Evolutionary conservation across 169 alveolate genomes (phyloP).

Genomic region (Plasmodium blacklocki): DNA sequence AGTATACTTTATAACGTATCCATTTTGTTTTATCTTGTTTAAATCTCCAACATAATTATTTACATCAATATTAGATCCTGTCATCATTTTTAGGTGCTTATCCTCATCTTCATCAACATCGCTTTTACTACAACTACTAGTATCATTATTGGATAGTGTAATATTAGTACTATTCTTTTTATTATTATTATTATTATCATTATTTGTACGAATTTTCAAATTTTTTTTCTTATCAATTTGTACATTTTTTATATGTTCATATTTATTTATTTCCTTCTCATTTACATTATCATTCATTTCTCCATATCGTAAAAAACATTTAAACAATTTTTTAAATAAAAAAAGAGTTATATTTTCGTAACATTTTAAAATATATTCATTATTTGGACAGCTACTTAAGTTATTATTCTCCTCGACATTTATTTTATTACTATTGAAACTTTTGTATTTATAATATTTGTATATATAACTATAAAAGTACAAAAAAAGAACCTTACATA

Average conservation of each 20-base stretch:
- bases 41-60: neutral
- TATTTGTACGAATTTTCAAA: neutral
- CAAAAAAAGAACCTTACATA: slow-evolving; percentile 39
- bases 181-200: neutral
- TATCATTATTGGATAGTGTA: neutral
- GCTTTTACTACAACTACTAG: neutral
- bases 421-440: too few species aligned
- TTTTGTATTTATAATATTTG: slow-evolving; percentile 28
- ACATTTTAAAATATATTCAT: slow-evolving; percentile 22
- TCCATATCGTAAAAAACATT: slow-evolving; percentile 12
- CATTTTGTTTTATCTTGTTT: neutral
- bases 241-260: too few species aligned
- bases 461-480: slow-evolving; percentile 67
- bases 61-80: neutral
- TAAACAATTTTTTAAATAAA: slow-evolving; percentile 13
- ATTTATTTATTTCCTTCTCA: neutral
- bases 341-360: slow-evolving; percentile 31
- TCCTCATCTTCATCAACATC: neutral
- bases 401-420: too few species aligned
- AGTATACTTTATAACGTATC: neutral
- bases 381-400: neutral
- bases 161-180: neutral
- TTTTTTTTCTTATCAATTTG: neutral
- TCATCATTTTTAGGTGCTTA: neutral
- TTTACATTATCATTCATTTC: neutral